Conservation (phyloP, 352 stramenopile species). For the Globisporangium uncinulatum region DNA sequence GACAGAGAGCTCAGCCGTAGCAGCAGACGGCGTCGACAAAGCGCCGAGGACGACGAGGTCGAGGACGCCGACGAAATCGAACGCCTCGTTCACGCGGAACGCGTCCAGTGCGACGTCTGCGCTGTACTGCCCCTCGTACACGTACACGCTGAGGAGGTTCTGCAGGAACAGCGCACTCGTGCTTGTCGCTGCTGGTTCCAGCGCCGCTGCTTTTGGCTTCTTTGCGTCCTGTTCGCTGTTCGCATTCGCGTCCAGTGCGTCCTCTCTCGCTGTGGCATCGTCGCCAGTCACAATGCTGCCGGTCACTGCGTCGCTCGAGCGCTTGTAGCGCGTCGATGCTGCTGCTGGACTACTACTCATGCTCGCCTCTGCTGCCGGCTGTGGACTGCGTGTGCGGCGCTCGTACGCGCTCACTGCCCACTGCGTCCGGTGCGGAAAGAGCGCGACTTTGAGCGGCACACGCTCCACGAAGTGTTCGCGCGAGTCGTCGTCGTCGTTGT, state of each 20-base stretch:
- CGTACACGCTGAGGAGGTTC: constrained; percentile 56
- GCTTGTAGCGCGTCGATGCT: constrained; percentile 32
- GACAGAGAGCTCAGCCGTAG: constrained; percentile 13
- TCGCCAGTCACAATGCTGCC: not conserved
- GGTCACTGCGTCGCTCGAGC: constrained; percentile 31
- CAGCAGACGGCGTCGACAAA: constrained; percentile 10
- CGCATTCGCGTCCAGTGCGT: not conserved
- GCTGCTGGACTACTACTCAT: not conserved
- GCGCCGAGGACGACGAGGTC: constrained; percentile 50
- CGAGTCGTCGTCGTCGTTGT: not conserved
- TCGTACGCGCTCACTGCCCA: constrained; percentile 39
- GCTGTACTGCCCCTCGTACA: constrained; percentile 61
- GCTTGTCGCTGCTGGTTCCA: not conserved
- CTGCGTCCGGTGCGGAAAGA: constrained; percentile 51
- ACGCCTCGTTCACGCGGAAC: constrained; percentile 82
- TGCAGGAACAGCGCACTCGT: constrained; percentile 5
- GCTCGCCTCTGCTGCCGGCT: not conserved
- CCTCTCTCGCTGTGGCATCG: not conserved
- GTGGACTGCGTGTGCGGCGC: not conserved
- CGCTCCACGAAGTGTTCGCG: constrained; percentile 50
- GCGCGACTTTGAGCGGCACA: constrained; percentile 49
- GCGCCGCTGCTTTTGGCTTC: constrained; percentile 31
- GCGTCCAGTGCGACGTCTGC: constrained; percentile 31
- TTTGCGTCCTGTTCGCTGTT: constrained; percentile 22
- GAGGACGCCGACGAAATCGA: constrained; percentile 74